phyloP scores from a whole-genome alignment of 1,284 basidiomycete species.

The Rhodofomes roseus region DNA sequence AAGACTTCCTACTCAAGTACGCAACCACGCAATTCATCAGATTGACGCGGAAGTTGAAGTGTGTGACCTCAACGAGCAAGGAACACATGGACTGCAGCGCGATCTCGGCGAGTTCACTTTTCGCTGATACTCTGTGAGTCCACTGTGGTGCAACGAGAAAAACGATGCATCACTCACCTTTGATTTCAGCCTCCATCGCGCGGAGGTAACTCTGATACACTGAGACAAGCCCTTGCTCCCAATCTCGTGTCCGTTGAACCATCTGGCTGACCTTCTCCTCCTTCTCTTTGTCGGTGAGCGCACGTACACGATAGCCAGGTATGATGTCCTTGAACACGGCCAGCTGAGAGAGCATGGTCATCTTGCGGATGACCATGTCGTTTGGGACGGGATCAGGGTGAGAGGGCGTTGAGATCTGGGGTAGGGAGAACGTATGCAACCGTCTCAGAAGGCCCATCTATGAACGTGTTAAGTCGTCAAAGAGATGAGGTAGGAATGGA shows the following conservation, averaged over 20 bases:
- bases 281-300: conserved; percentile 88
- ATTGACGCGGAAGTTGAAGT: conserved; percentile 97
- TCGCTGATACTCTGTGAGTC: conserved; percentile 44
- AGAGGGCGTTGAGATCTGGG: conserved; percentile 63
- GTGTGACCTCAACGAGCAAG: conserved; percentile 78
- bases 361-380: conserved; percentile 80
- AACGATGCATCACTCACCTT: conserved; percentile 51
- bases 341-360: conserved; percentile 88
- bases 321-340: conserved; percentile 96
- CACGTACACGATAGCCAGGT: conserved; percentile 87
- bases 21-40: conserved; percentile 87
- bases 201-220: conserved; percentile 91
- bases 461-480: not conserved
- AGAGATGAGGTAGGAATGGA: conserved; percentile 11
- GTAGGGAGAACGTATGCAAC: conserved; percentile 79
- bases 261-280: conserved; percentile 93
- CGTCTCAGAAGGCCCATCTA: conserved; percentile 85
- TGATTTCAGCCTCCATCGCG: conserved; percentile 81
- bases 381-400: conserved; percentile 71
- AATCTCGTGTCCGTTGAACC: conserved; percentile 88
- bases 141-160: not conserved
- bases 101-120: conserved; percentile 67
- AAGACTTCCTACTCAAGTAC: conserved; percentile 80
- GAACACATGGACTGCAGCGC: conserved; percentile 87
- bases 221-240: conserved; percentile 91